Percentiles rank a stretch among this genome's conserved stretches.
Conservation (phyloP, 352 stramenopile species). For the Pseudoperonospora humuli region DNA sequence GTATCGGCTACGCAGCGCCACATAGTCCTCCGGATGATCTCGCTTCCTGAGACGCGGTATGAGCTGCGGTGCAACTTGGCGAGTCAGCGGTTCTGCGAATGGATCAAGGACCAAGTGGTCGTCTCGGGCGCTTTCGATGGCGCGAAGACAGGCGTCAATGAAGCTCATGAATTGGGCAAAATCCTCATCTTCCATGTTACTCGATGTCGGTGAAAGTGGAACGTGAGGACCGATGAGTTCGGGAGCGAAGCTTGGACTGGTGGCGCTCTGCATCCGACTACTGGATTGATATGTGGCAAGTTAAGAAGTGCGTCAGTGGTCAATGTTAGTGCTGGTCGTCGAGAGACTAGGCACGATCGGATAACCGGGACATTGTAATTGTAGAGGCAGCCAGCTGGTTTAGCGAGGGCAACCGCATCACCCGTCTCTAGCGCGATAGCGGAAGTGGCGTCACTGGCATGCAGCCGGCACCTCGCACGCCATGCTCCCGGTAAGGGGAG, state of each 20-base stretch:
- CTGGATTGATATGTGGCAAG: too few relatives aligned
- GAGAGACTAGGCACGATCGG: slow-evolving; percentile 11
- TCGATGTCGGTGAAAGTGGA: neutral
- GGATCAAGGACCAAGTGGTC: slow-evolving; percentile 37
- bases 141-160: slow-evolving; percentile 32
- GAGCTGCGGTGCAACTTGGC: slow-evolving; percentile 18
- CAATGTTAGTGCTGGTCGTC: slow-evolving; percentile 4
- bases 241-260: slow-evolving; percentile 11
- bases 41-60: slow-evolving; percentile 18
- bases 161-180: slow-evolving; percentile 40
- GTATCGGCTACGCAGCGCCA: slow-evolving; percentile 36
- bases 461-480: slow-evolving; percentile 19
- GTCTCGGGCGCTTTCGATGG: slow-evolving; percentile 23
- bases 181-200: slow-evolving; percentile 24
- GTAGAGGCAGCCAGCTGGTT: slow-evolving; percentile 1
- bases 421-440: slow-evolving; percentile 22
- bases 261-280: slow-evolving; percentile 11
- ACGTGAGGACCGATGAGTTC: slow-evolving; percentile 6
- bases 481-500: slow-evolving; percentile 16
- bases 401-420: slow-evolving; percentile 2
- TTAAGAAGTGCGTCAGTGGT: slow-evolving; percentile 11
- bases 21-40: slow-evolving; percentile 18
- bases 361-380: slow-evolving; percentile 1
- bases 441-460: slow-evolving; percentile 15
- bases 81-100: slow-evolving; percentile 38